phyloP scores from a whole-genome alignment of 768 basidiomycete genomes.

The Heimioporus sp. region DNA sequence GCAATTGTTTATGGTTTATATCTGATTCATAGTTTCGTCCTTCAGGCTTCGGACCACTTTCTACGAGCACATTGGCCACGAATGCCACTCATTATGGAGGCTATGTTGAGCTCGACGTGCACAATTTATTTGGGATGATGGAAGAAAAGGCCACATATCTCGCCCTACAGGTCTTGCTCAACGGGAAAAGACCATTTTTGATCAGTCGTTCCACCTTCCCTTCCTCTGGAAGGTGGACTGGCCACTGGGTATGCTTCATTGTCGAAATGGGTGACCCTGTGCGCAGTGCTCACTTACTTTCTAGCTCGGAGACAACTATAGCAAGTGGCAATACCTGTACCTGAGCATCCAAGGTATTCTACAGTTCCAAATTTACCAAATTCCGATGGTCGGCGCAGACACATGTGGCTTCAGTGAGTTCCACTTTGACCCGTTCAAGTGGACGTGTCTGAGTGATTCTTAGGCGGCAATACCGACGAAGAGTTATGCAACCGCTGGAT shows the following conservation, averaged over 20 bases:
- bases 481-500: conserved; percentile 86
- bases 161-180: conserved; percentile 51
- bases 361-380: conserved; percentile 82
- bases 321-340: conserved; percentile 71
- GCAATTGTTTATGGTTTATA: neutral
- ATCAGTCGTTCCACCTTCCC: conserved; percentile 71
- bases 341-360: conserved; percentile 72
- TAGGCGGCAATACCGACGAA: conserved; percentile 64
- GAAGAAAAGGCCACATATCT: conserved; percentile 65
- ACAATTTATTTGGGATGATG: conserved; percentile 73
- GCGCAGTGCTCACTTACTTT: neutral
- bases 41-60: conserved; percentile 52
- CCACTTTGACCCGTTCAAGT: neutral
- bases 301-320: conserved; percentile 75
- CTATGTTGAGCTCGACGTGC: conserved; percentile 60
- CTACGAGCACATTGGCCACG: conserved; percentile 55
- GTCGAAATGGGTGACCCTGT: no score
- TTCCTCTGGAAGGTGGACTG: conserved; percentile 66
- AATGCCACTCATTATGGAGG: conserved; percentile 71
- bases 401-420: conserved; percentile 40
- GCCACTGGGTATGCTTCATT: conserved; percentile 55
- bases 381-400: conserved; percentile 83
- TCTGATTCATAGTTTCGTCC: neutral
- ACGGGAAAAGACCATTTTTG: conserved; percentile 66
- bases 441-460: neutral